Evolutionary conservation across 176 grass and related monocot genomes (phyloP), one percentile per base, ranked within the genome.

Genomic region (Cenchrus purpureus): DNA sequence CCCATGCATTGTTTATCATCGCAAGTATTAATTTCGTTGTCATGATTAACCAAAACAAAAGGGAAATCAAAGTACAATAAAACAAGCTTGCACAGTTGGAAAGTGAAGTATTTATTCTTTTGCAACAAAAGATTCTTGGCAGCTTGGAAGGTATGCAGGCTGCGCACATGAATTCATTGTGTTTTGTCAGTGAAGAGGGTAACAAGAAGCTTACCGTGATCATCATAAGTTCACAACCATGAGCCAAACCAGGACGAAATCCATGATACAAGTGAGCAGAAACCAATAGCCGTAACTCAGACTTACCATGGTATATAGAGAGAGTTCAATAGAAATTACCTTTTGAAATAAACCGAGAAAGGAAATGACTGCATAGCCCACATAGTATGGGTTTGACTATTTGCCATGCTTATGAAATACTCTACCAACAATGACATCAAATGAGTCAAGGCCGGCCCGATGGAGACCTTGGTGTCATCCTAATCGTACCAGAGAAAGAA

Each of bases 371-470:
- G 61, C 19, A 64, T 51, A 61, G 2, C 43, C 55, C 19, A 88
- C 70, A 51, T 29, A 31, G 7, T 71, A 88, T 57, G 37, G 44
- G 8, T 10, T 69, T 70, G 72, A 34, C 3, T 73, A 20, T 81
- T 67, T 58, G 5, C 5, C 53, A 62, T 88, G 73, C 34, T 44
- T 61, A 65, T 32, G 48, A 72, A 65, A 82, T 65, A 68, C 61
- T 48, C 31, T 32, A 59, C n/a, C 29, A 79, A 16, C 68, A 73
- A 65, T 78, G 86, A 88, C 78, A 85, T 72, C 71, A 78, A 86
- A 85, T 81, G 43, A 78, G 82, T 78, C 43, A 78, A 91, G 66
- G 90, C 82, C 78, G 82, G 78, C 86, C 34, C 34, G 72, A 82
- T 73, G n/a, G 58, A 79, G 82, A 88, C 75, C 59, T 79, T 73